phyloP scores from a whole-genome alignment of 495 filamentous ascomycete genomes.

The Aspergillus saccharolyticus region DNA sequence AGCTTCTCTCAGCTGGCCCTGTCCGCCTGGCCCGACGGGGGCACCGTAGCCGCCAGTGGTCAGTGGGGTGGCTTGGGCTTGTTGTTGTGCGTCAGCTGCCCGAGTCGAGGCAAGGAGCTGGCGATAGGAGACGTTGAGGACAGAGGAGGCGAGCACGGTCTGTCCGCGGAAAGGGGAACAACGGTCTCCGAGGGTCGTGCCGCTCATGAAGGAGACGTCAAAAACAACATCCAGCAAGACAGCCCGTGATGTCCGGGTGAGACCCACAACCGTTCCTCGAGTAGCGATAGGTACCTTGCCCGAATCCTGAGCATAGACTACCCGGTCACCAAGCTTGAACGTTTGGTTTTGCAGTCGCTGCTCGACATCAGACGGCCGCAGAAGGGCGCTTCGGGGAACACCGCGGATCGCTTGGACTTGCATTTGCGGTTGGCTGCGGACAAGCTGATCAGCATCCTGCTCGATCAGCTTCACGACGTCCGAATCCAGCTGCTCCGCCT shows the following conservation, averaged over 20 bases:
- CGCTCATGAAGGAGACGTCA: slow-evolving; percentile 92
- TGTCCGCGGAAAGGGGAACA: slow-evolving; percentile 96
- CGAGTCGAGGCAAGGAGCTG: slow-evolving; percentile 75
- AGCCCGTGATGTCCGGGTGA: slow-evolving; percentile 76
- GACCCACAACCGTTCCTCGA: slow-evolving; percentile 85
- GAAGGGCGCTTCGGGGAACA: slow-evolving; percentile 78
- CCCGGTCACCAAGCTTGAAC: slow-evolving; percentile 82
- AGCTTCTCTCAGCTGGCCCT: slow-evolving; percentile 65
- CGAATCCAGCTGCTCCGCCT: slow-evolving; percentile 92
- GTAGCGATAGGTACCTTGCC: slow-evolving; percentile 93
- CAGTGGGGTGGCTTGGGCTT: slow-evolving; percentile 46
- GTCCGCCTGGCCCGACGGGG: slow-evolving; percentile 50
- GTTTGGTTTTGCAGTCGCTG: slow-evolving; percentile 80
- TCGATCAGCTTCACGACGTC: slow-evolving; percentile 81
- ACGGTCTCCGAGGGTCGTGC: slow-evolving; percentile 79
- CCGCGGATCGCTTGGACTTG: slow-evolving; percentile 56
- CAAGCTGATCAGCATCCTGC: slow-evolving; percentile 59
- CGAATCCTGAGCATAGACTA: slow-evolving; percentile 88
- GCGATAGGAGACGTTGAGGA: slow-evolving; percentile 78
- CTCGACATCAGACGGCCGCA: slow-evolving; percentile 89
- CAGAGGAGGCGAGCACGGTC: slow-evolving; percentile 75
- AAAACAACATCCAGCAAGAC: slow-evolving; percentile 88
- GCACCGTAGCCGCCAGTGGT: slow-evolving; percentile 57
- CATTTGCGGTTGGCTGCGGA: slow-evolving; percentile 48
- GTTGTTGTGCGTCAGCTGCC: slow-evolving; percentile 57